Base-by-base conservation (phyloP, 2,329 filamentous ascomycete species). In the Paraconiothyrium sp. region DNA sequence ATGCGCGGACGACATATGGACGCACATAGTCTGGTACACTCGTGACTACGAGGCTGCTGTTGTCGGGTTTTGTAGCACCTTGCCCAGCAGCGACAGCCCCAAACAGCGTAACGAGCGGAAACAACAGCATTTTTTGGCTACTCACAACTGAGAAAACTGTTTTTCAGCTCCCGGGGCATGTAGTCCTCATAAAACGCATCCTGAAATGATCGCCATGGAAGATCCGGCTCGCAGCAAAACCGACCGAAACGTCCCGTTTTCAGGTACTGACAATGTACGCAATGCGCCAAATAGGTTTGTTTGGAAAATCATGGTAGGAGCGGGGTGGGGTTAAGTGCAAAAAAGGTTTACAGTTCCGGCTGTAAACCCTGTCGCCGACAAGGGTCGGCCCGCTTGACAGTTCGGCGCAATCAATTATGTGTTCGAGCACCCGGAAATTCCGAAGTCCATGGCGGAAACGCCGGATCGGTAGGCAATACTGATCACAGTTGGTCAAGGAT, bases 1-100 rank as follows among this genome's bases (percentile, higher is more conserved):
- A 75, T 57, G 78, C 72, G 47, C 72, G 76, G 35, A 80, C 70
- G 43, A 79, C 68, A 54, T 80, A 80, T 2, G 78, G 76, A 7
- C 75, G 76, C 3, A 74, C 70, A 35, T 69, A 66, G 3, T 73
- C 66, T 5, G 78, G 78, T 1, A 79, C 77, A n/a, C 54, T 59
- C 1, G 61, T 58, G 14, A 72, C 66, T 22, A 67, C 50, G 3
- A 70, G 63, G 34, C 57, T 47, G 16, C n/a, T 22, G 32, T 37
- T 48, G 44, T 57, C 46, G 30, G 24, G 46, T n/a, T 16, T 48
- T 11, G 14, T 10, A 48, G 20, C 11, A 11, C 46, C 24, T 16
- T 30, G 10, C 27, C 34, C n/a, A n/a, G 54, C 39, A 34, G 27
- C 32, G 41, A 44, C 41, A 32, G 39, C 35, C 5, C 51, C 51